A percentile compares a stretch with the other conserved stretches of the same genome.
phyloP scores from a whole-genome alignment of 202 grass and related monocot genomes.

The Dendrocalamus latiflorus region DNA sequence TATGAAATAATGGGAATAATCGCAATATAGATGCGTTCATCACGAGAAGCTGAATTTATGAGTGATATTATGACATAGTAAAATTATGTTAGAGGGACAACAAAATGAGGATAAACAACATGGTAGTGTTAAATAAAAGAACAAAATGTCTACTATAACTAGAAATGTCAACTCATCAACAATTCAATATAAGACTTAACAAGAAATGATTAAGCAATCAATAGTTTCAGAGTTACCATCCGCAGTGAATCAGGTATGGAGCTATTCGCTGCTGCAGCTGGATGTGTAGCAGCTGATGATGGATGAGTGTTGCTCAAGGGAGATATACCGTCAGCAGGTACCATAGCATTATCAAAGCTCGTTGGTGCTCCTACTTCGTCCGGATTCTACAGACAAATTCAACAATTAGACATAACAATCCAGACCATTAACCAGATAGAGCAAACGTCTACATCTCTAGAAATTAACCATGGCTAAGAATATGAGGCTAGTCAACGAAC shows the following conservation, averaged over 20 bases:
- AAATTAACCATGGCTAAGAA: neutral
- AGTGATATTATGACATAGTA: neutral
- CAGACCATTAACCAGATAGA: conserved; percentile 1
- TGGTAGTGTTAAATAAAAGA: neutral
- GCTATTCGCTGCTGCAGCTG: conserved; percentile 41
- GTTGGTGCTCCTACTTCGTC: conserved; percentile 50
- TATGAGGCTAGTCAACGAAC: neutral
- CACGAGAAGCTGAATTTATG: neutral
- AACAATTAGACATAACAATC: conserved; percentile 10
- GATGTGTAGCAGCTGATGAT: conserved; percentile 43
- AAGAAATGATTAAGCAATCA: neutral
- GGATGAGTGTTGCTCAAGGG: conserved; percentile 39
- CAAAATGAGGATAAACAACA: neutral
- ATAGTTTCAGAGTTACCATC: conserved; percentile 52
- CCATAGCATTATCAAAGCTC: conserved; percentile 48
- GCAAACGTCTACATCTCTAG: neutral
- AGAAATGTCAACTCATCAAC: conserved; percentile 15
- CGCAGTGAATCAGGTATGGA: conserved; percentile 85
- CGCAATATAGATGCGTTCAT: neutral
- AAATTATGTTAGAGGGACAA: neutral
- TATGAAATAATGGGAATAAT: neutral
- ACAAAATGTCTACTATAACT: neutral
- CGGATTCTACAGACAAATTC: conserved; percentile 31
- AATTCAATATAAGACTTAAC: neutral
- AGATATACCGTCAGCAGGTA: conserved; percentile 53